Percentiles rank a stretch among this genome's conserved stretches.
Evolutionary conservation across 495 filamentous ascomycete genomes (phyloP).

Genomic region (Bacidia rubella): DNA sequence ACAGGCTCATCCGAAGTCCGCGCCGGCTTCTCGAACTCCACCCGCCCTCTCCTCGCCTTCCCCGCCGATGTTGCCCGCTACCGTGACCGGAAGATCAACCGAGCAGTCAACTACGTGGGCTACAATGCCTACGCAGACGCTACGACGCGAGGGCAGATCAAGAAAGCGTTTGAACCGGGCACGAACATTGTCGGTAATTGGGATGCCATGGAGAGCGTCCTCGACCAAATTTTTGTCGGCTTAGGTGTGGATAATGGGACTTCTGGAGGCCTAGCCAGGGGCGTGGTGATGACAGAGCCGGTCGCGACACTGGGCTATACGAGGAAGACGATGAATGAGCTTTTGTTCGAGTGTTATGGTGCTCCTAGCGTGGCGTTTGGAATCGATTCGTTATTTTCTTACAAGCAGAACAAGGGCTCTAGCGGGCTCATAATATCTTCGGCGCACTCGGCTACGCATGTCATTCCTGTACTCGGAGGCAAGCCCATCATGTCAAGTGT

Average conservation of each 20-base stretch:
- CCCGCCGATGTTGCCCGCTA: slow-evolving; percentile 89
- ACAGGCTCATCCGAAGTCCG: slow-evolving; percentile 76
- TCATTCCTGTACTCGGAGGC: slow-evolving; percentile 82
- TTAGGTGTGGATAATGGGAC: slow-evolving; percentile 65
- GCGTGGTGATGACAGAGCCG: slow-evolving; percentile 91
- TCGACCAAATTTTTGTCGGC: slow-evolving; percentile 89
- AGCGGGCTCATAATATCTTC: slow-evolving; percentile 84
- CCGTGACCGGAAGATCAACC: slow-evolving; percentile 78
- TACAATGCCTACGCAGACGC: slow-evolving; percentile 88
- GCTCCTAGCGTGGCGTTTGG: slow-evolving; percentile 82
- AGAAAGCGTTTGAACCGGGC: slow-evolving; percentile 81
- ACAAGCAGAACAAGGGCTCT: slow-evolving; percentile 77
- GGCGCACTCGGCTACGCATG: slow-evolving; percentile 81
- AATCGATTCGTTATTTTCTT: slow-evolving; percentile 92
- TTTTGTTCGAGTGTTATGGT: slow-evolving; percentile 87
- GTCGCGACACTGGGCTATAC: slow-evolving; percentile 81
- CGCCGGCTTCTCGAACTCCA: slow-evolving; percentile 90
- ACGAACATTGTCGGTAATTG: slow-evolving; percentile 89
- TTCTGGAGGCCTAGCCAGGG: slow-evolving; percentile 57
- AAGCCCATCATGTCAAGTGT: slow-evolving; percentile 73
- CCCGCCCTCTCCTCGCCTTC: slow-evolving; percentile 58
- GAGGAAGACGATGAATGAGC: slow-evolving; percentile 85
- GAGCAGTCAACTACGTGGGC: slow-evolving; percentile 81
- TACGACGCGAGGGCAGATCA: slow-evolving; percentile 77
- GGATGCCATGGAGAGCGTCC: slow-evolving; percentile 85